Evolutionary conservation across 2,329 filamentous ascomycete genomes (phyloP).

Genomic region (Exophiala sideris): DNA sequence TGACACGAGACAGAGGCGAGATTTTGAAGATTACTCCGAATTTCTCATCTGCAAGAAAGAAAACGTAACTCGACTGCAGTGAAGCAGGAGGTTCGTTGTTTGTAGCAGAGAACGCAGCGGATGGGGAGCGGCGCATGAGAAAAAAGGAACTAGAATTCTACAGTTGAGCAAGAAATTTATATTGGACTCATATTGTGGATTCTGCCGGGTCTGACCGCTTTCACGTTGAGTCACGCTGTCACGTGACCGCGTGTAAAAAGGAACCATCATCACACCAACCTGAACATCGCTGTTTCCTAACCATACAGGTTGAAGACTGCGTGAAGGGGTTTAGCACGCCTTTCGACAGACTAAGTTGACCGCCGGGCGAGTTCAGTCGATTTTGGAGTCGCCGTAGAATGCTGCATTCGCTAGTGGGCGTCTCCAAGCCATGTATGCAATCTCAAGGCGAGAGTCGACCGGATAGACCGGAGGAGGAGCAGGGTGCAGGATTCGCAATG

Average conservation of each 20-base stretch:
- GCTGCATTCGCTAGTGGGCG: too few species aligned
- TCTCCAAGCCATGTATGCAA: too few species aligned
- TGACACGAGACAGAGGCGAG: conserved; percentile 29
- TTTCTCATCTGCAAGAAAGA: conserved; percentile 80
- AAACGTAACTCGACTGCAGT: conserved; percentile 13
- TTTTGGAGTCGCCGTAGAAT: too few species aligned
- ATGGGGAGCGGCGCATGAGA: conserved; percentile 76
- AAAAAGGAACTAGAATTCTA: conserved; percentile 35
- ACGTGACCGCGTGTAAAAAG: conserved; percentile 1
- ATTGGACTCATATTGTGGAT: conserved; percentile 1
- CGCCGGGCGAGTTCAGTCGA: too few species aligned
- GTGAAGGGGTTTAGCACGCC: too few species aligned
- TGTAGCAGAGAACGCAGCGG: conserved; percentile 95
- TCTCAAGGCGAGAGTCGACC: too few species aligned
- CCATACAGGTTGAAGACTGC: too few species aligned
- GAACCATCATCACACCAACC: background rate
- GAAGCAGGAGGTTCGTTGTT: conserved; percentile 45
- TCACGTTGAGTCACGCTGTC: background rate
- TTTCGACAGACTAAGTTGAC: too few species aligned
- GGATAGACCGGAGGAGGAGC: too few species aligned
- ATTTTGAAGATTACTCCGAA: conserved; percentile 91
- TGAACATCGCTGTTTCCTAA: too few species aligned
- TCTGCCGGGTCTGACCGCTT: conserved; percentile 15
- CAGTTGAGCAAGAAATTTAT: conserved; percentile 4
- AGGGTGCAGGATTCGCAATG: too few species aligned